A percentile compares a stretch with the other conserved stretches of the same genome.
phyloP scores from a whole-genome alignment of 495 filamentous ascomycete species.

The Staphylotrichum longicolle region DNA sequence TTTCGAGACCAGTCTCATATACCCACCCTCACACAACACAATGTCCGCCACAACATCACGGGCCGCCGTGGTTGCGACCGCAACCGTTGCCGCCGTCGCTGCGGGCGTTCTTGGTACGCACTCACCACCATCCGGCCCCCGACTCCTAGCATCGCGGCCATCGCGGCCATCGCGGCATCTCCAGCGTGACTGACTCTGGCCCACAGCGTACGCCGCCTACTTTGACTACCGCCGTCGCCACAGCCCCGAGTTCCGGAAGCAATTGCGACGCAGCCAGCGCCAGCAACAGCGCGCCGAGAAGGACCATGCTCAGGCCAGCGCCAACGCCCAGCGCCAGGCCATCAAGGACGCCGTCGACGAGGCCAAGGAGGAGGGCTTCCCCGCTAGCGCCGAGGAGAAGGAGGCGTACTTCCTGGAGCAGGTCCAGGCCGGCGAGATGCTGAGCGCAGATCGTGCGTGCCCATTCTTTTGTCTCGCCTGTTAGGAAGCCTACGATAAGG shows the following conservation, averaged over 20 bases:
- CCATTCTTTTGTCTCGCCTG: neutral
- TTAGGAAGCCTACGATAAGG: neutral
- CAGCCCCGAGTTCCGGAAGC: constrained; percentile 81
- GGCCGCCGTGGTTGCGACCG: constrained; percentile 70
- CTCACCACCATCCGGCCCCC: neutral
- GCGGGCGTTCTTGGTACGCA: constrained; percentile 72
- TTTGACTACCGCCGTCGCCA: constrained; percentile 92
- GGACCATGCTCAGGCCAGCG: constrained; percentile 67
- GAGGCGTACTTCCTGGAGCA: constrained; percentile 84
- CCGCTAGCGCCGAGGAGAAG: constrained; percentile 84
- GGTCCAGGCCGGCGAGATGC: constrained; percentile 77
- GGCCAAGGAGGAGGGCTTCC: constrained; percentile 88
- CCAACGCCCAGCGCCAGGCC: constrained; percentile 63
- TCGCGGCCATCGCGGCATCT: constrained; percentile 50
- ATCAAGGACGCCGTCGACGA: constrained; percentile 70
- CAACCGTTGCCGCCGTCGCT: constrained; percentile 67
- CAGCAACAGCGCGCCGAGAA: constrained; percentile 71
- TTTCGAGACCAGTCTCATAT: neutral
- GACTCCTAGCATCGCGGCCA: constrained; percentile 46
- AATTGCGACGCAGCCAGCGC: constrained; percentile 78
- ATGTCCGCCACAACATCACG: constrained; percentile 55
- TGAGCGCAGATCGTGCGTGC: constrained; percentile 55
- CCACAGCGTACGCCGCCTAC: constrained; percentile 72
- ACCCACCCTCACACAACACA: constrained; percentile 29
- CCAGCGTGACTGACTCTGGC: constrained; percentile 41